Conservation (phyloP, 495 filamentous ascomycete genomes). For the Hypomontagnella submonticulosa region DNA sequence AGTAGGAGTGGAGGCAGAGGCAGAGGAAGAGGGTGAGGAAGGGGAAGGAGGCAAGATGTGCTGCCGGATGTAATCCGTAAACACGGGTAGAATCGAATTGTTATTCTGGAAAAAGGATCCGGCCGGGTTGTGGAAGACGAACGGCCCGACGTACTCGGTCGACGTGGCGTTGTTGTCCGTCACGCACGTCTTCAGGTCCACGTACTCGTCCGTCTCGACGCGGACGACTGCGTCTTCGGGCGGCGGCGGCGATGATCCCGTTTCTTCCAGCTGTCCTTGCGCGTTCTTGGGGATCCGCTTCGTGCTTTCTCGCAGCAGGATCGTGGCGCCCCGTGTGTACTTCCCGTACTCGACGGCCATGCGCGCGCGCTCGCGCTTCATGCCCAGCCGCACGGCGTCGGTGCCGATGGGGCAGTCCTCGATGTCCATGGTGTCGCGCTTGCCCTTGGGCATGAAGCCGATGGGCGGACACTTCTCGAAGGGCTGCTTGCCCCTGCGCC, state of each 20-base stretch:
- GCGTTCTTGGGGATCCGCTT: constrained; percentile 67
- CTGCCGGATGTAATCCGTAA: constrained; percentile 90
- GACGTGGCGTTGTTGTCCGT: constrained; percentile 83
- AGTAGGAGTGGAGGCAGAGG: constrained; percentile 40
- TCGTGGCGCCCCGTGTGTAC: constrained; percentile 84
- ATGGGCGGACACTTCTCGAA: constrained; percentile 75
- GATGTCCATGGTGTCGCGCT: constrained; percentile 81
- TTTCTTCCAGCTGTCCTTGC: constrained; percentile 7
- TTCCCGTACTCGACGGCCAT: constrained; percentile 74
- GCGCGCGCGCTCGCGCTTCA: constrained; percentile 76
- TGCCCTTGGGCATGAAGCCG: constrained; percentile 88
- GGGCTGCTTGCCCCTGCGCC: constrained; percentile 52
- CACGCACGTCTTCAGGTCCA: constrained; percentile 84
- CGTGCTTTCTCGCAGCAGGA: constrained; percentile 89
- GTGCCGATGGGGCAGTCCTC: constrained; percentile 98
- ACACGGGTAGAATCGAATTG: constrained; percentile 93
- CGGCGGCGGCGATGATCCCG: constrained; percentile 24
- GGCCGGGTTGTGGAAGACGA: constrained; percentile 87
- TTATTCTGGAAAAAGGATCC: constrained; percentile 99
- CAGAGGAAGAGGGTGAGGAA: constrained; percentile 37
- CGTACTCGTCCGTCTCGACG: constrained; percentile 59
- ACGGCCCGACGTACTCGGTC: constrained; percentile 87
- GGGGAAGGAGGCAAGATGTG: constrained; percentile 69
- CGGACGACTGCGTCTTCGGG: constrained; percentile 37
- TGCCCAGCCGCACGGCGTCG: constrained; percentile 78